A percentile compares a stretch with the other conserved stretches of the same genome.
These are phyloP conservation scores for Wolfiporia cocos DNA, from an alignment of 1,284 basidiomycete genomes.

Conservation along the genomic window DNA sequence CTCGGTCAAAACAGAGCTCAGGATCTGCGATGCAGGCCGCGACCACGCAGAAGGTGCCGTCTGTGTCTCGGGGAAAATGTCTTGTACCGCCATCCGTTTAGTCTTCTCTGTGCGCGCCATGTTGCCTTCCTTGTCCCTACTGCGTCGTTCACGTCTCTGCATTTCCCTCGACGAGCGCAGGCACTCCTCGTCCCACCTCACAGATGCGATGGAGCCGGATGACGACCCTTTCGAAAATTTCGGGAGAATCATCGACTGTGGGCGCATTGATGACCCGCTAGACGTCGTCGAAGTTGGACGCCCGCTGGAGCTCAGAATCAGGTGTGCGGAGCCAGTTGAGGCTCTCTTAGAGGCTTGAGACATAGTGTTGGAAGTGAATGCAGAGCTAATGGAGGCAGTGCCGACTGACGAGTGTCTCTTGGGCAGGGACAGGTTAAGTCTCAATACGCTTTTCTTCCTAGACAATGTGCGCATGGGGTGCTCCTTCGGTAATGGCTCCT, in stretches of 20 bases:
- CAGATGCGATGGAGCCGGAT: conserved; percentile 40
- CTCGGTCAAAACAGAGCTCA: conserved; percentile 5
- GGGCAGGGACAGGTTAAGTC: too few species aligned
- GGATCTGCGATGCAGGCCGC: not conserved
- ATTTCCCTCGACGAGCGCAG: conserved; percentile 47
- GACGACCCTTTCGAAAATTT: conserved; percentile 33
- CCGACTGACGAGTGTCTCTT: too few species aligned
- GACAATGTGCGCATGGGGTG: conserved; percentile 28
- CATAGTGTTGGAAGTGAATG: conserved; percentile 22
- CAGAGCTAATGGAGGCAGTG: too few species aligned
- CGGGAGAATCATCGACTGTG: conserved; percentile 37
- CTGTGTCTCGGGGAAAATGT: conserved; percentile 28
- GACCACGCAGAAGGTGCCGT: not conserved
- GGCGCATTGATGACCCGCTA: conserved; percentile 49
- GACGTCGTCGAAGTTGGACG: conserved; percentile 44
- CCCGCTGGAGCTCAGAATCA: conserved; percentile 20
- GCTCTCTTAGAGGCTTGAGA: conserved; percentile 27
- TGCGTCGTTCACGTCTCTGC: conserved; percentile 39
- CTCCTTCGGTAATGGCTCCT: conserved; percentile 13
- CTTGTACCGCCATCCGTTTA: conserved; percentile 22
- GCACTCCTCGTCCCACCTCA: conserved; percentile 63
- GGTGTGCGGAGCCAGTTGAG: conserved; percentile 40
- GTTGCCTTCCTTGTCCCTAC: conserved; percentile 15
- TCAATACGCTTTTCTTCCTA: too few species aligned
- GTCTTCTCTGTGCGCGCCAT: too few species aligned